phyloP scores from a whole-genome alignment of 1,284 basidiomycete genomes.

The Salmacisia buchloeana region DNA sequence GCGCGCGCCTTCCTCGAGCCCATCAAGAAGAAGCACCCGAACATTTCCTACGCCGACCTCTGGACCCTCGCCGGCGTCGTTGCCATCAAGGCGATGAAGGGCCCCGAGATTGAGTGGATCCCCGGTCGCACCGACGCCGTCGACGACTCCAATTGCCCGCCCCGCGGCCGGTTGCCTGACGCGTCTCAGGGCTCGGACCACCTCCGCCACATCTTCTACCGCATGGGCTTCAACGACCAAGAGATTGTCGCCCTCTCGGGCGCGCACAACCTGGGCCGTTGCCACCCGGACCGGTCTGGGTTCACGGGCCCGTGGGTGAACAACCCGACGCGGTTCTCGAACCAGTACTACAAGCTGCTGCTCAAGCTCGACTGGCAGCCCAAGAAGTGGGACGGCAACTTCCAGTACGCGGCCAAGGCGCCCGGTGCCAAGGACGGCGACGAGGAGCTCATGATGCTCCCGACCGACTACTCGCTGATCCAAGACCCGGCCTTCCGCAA shows the following conservation, averaged over 20 bases:
- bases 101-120: conserved; percentile 53
- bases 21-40: conserved; percentile 55
- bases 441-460: conserved; percentile 58
- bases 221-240: conserved; percentile 58
- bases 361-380: conserved; percentile 55
- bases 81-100: conserved; percentile 56
- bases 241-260: conserved; percentile 60
- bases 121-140: conserved; percentile 55
- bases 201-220: conserved; percentile 55
- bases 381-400: conserved; percentile 56
- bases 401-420: conserved; percentile 46
- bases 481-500: conserved; percentile 44
- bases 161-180: conserved; percentile 55
- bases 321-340: conserved; percentile 44
- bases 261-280: conserved; percentile 56
- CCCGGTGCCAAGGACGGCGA: conserved; percentile 49
- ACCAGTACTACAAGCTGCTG: conserved; percentile 51
- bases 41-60: conserved; percentile 56
- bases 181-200: conserved; percentile 55
- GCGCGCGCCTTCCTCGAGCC: conserved; percentile 56
- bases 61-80: conserved; percentile 54
- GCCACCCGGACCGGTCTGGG: conserved; percentile 43
- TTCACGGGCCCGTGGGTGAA: conserved; percentile 49
- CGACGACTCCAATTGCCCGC: conserved; percentile 47
- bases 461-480: conserved; percentile 49